Evolutionary conservation across 148 eudicot species (phyloP).

Genomic region (Chenopodium formosanum): DNA sequence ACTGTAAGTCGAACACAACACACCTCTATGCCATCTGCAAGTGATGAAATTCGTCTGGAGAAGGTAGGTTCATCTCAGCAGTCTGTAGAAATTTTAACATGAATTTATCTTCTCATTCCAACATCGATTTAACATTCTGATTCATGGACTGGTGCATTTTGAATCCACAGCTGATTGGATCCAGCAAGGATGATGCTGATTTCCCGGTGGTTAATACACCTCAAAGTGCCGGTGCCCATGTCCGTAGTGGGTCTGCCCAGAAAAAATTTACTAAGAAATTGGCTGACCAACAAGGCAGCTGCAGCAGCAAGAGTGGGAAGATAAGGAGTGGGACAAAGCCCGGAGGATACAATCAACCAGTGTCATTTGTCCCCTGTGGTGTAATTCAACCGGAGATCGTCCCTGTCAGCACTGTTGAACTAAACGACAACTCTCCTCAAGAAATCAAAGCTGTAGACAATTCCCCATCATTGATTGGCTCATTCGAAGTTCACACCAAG

Average conservation of each 20-base stretch:
- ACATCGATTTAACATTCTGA: not conserved
- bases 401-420: conserved; percentile 26
- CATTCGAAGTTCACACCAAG: conserved; percentile 90
- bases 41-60: conserved; percentile 70
- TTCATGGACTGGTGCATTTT: conserved; percentile 13
- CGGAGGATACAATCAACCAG: conserved; percentile 60
- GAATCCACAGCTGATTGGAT: conserved; percentile 68
- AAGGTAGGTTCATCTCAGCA: conserved; percentile 49
- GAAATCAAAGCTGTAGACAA: conserved; percentile 31
- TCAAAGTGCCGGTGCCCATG: conserved; percentile 19
- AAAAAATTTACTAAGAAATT: conserved; percentile 35
- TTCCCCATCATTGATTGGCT: conserved; percentile 44
- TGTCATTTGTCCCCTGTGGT: conserved; percentile 82
- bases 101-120: not conserved
- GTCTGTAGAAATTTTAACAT: not conserved
- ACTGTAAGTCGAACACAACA: conserved; percentile 73
- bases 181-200: conserved; percentile 64
- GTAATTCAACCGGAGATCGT: conserved; percentile 50
- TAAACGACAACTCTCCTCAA: conserved; percentile 23
- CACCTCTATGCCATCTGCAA: conserved; percentile 82
- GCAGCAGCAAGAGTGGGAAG: conserved; percentile 36
- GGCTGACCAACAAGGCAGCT: conserved; percentile 25
- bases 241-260: conserved; percentile 28
- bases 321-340: conserved; percentile 40
- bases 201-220: conserved; percentile 40